Base-by-base conservation (phyloP, 441 rosid species). In the Gossypium lobatum region DNA sequence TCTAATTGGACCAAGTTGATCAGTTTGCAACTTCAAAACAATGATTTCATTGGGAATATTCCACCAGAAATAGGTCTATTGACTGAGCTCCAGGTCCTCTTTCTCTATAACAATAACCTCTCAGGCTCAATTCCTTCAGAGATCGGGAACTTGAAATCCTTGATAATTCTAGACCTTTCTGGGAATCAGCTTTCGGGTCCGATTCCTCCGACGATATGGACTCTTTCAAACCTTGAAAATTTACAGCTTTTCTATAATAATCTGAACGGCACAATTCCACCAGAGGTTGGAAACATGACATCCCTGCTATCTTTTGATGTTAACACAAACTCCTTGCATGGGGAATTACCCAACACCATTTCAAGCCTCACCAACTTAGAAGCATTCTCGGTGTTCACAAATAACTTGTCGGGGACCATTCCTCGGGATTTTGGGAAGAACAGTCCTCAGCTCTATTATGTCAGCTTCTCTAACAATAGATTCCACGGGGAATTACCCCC, bases 401-500 rank as follows among this genome's bases (percentile, higher is more conserved):
- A 86, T 72, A 79, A 73, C 11, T 83, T 88, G 26, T 77, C 82
- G 0, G 89, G 88, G 46, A 48, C 45, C 65, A 55, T 85, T 57
- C 83, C 89, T 4, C 62, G 7, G 0, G 84, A 81, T 64, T 81
- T 85, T 18, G 89, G 89, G 26, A 76, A 80, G 58, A 31, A 80
- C 50, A 85, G 75, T 71, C 86, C 81, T 62, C 11, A 34, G n/a
- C 61, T 86, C 80, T 0, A 0, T 14, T 71, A 65, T 75, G 92
- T 84, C 18, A 83, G 96, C 83, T 87, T 90, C 75, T 82, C 93
- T 0, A 64, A 82, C 81, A 91, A 91, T 83, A 86, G 87, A 76
- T 91, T 91, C 83, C 31, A 77, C 0, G 93, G 92, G 42, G 88
- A 86, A 74, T 73, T 91, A 78, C 92, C 93, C 0, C 82, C 76